A percentile compares a stretch with the other conserved stretches of the same genome.
These are phyloP conservation scores for Ustilago crameri DNA, from an alignment of 1,284 basidiomycete species.

Conservation along the genomic window DNA sequence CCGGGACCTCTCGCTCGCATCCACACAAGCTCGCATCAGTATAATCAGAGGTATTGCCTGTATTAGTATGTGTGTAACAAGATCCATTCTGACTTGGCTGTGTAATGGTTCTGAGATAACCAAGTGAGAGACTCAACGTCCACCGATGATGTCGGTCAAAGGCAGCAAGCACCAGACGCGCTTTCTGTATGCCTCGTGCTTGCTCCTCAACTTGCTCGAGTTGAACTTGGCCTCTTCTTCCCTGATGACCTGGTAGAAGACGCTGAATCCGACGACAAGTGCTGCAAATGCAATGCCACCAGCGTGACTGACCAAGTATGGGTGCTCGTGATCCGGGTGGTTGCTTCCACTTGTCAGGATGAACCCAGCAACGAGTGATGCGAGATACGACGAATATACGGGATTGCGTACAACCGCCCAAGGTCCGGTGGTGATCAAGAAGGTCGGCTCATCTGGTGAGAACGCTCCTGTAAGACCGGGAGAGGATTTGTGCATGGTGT, in stretches of 20 bases:
- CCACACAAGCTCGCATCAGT: too few relatives aligned
- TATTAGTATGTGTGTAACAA: too few relatives aligned
- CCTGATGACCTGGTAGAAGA: constrained; percentile 36
- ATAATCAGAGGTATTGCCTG: too few relatives aligned
- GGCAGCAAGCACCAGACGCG: constrained; percentile 41
- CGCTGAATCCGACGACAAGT: constrained; percentile 24
- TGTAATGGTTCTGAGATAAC: too few relatives aligned
- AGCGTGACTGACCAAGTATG: constrained; percentile 32
- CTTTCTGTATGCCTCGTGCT: constrained; percentile 42
- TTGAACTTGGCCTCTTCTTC: constrained; percentile 50
- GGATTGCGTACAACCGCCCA: constrained; percentile 45
- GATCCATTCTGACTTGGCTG: too few relatives aligned
- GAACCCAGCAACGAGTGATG: constrained; percentile 35
- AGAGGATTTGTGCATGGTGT: constrained; percentile 15
- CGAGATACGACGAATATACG: constrained; percentile 39
- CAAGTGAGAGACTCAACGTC: not conserved
- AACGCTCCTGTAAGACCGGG: constrained; percentile 28
- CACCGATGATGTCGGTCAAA: constrained; percentile 18
- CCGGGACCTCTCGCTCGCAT: too few relatives aligned
- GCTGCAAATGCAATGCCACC: constrained; percentile 28
- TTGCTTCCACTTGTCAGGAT: constrained; percentile 41
- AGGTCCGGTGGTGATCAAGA: constrained; percentile 32
- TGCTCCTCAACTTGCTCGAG: constrained; percentile 33
- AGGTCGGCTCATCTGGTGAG: constrained; percentile 32
- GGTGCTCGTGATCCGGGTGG: constrained; percentile 40